Conservation (phyloP, 140 eudicot genomes). For the Stevia rebaudiana region DNA sequence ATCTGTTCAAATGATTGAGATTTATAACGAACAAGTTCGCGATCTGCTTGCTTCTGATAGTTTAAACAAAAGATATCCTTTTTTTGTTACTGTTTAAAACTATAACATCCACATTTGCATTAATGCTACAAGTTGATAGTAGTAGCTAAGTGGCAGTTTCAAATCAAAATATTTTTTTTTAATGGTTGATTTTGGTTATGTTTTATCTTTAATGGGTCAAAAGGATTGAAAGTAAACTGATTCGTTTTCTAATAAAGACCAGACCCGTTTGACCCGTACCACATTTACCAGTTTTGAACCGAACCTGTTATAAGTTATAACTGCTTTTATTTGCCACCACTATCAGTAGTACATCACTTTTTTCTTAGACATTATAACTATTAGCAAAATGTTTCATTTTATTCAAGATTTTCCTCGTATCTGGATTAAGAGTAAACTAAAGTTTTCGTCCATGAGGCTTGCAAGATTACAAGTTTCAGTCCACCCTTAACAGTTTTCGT, state of each 20-base stretch:
- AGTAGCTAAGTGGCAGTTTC: neutral
- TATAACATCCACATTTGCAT: conserved; percentile 10
- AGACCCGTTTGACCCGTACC: neutral
- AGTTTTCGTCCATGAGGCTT: too few species aligned
- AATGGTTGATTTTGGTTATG: neutral
- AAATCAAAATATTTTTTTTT: neutral
- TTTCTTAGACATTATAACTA: neutral
- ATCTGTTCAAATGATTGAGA: conserved; percentile 98
- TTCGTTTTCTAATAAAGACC: neutral
- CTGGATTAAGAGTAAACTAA: too few species aligned
- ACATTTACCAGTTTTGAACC: neutral
- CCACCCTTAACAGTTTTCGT: too few species aligned
- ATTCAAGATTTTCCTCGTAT: neutral
- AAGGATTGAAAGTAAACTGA: neutral
- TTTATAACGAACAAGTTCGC: conserved; percentile 95
- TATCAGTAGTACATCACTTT: neutral
- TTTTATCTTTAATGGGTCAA: neutral
- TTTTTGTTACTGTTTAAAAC: conserved; percentile 6
- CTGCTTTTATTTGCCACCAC: neutral
- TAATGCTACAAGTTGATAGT: neutral
- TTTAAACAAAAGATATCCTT: conserved; percentile 90
- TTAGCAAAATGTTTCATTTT: neutral
- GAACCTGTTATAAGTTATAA: neutral
- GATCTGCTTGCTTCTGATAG: conserved; percentile 88
- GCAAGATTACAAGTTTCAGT: too few species aligned